Evolutionary conservation across 495 filamentous ascomycete species (phyloP).

Genomic region (Cenococcum geophilum): DNA sequence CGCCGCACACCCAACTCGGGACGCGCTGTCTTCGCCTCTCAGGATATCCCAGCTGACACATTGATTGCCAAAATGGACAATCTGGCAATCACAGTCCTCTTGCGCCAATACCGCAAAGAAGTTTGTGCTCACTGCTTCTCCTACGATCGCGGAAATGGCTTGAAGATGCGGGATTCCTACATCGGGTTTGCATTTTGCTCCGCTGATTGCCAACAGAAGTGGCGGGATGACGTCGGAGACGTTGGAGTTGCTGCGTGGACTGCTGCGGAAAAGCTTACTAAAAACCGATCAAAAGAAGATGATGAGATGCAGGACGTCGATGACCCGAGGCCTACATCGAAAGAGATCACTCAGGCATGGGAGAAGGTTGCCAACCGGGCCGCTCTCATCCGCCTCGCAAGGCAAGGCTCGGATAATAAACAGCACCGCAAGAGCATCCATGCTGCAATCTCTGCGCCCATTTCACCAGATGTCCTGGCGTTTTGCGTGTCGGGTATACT

Average conservation of each 20-base stretch:
- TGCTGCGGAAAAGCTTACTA: constrained; percentile 22
- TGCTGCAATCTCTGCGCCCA: constrained; percentile 16
- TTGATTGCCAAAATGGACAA: constrained; percentile 18
- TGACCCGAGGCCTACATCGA: constrained; percentile 13
- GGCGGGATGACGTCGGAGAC: constrained; percentile 24
- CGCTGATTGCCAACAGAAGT: constrained; percentile 21
- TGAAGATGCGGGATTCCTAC: constrained; percentile 22
- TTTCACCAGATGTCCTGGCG: constrained; percentile 29
- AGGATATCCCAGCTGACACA: constrained; percentile 24
- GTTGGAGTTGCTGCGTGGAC: constrained; percentile 29
- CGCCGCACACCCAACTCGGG: constrained; percentile 31
- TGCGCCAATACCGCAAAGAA: constrained; percentile 38
- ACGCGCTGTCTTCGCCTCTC: constrained; percentile 34
- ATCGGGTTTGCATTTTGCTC: constrained; percentile 36
- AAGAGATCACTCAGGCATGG: constrained; percentile 24
- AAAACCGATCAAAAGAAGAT: constrained; percentile 15
- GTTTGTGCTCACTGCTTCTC: constrained; percentile 38
- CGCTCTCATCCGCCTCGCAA: constrained; percentile 17
- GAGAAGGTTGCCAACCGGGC: constrained; percentile 12
- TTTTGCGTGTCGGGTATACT: constrained; percentile 33
- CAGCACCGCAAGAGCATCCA: constrained; percentile 17
- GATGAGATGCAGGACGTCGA: constrained; percentile 22
- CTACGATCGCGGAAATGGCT: constrained; percentile 35
- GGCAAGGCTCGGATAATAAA: constrained; percentile 12
- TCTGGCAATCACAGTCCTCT: constrained; percentile 30